phyloP scores from a whole-genome alignment of 768 basidiomycete species.

The Pholiota conissans region DNA sequence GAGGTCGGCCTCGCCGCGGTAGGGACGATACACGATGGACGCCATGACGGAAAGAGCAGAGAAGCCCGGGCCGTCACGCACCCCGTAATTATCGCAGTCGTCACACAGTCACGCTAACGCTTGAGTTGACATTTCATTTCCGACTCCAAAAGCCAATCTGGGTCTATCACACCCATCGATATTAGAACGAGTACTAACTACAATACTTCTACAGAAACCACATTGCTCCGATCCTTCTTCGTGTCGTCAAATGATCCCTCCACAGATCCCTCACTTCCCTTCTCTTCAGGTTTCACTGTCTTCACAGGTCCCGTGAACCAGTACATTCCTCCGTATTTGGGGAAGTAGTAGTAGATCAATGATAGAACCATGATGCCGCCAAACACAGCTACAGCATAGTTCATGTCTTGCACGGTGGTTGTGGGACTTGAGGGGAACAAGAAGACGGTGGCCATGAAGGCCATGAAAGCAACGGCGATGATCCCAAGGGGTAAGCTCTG shows the following conservation, averaged over 20 bases:
- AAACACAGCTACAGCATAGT: constrained; percentile 71
- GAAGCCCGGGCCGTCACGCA: not conserved
- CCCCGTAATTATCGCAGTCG: not conserved
- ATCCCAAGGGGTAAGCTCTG: constrained; percentile 62
- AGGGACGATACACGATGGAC: constrained; percentile 66
- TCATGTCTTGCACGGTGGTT: constrained; percentile 56
- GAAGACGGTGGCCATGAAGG: constrained; percentile 61
- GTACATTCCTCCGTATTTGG: constrained; percentile 69
- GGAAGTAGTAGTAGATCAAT: constrained; percentile 69
- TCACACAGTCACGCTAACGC: not conserved
- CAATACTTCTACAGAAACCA: not conserved
- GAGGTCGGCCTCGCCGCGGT: constrained; percentile 75
- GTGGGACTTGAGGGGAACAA: constrained; percentile 62
- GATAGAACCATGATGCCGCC: constrained; percentile 62
- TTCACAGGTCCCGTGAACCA: constrained; percentile 74
- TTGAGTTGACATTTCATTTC: not conserved
- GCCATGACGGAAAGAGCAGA: constrained; percentile 24
- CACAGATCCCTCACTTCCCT: constrained; percentile 7
- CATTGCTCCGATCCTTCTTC: not conserved
- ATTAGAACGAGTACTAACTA: not conserved
- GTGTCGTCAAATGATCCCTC: constrained; percentile 15
- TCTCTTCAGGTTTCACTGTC: constrained; percentile 23
- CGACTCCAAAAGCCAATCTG: not conserved
- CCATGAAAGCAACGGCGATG: constrained; percentile 65
- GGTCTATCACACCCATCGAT: not conserved